Evolutionary conservation across 306 rosid genomes (phyloP), one percentile per base, ranked within the genome.

Genomic region (Quercus agrifolia): DNA sequence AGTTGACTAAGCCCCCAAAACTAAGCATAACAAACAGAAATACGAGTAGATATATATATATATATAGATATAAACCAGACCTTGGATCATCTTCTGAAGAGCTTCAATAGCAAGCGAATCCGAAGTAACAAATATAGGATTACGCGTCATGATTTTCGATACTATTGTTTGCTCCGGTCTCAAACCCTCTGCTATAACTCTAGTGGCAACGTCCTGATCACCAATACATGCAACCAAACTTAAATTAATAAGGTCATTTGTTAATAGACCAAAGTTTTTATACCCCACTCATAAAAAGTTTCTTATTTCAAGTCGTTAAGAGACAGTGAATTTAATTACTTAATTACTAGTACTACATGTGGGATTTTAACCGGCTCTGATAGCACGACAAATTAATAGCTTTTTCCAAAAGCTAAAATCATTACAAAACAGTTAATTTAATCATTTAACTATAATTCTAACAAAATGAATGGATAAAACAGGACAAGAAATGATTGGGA

Each of bases 71-170:
- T 10, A 23, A 71, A 63, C 69, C 92, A 73, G 70, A 93, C 99
- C 99, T 69, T 91, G 96, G 56, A 90, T 89, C 99, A 95, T 95
- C 89, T 87, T 93, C 73, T 93, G 98, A 74, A 93, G 96, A 71
- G 99, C 98, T 63, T 95, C 99, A 28, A 93, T 72, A 38, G 99
- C 99, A 19, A 89, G 80, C 3, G 93, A 84, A 83, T 92, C 99
- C 0, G 98, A 86, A 33, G 92, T 80, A 77, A 95, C 93, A 84
- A 95, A 95, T 56, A 83, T 75, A 49, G 99, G 99, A 85, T 87
- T 92, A 62, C 96, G 80, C 1, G 99, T 95, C 99, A 95, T 95
- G 77, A 92, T 78, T 87, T 92, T 95, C 1, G 99, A 90, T 31
- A 91, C 93, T 51, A 81, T 44, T 1, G 97, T 93, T 85, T 91